Percentiles rank a stretch among this genome's conserved stretches.
These are phyloP conservation scores for Suillus alpinus DNA, from an alignment of 768 basidiomycete genomes.

Conservation along the genomic window DNA sequence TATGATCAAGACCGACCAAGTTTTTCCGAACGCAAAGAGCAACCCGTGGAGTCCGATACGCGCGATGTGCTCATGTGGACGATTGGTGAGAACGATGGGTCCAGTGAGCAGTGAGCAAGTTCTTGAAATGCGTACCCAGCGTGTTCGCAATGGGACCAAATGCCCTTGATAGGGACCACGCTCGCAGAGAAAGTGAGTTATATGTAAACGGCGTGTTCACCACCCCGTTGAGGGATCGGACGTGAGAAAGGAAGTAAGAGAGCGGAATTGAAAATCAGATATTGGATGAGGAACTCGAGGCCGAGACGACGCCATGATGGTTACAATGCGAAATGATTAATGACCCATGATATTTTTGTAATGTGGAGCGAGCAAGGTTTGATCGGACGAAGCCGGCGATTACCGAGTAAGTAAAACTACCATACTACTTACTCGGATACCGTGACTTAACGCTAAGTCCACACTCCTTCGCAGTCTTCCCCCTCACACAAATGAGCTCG, in stretches of 20 bases:
- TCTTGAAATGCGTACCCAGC: slow-evolving; percentile 48
- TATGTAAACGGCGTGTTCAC: slow-evolving; percentile 73
- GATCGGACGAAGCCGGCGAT: too few species aligned
- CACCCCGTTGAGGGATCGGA: slow-evolving; percentile 55
- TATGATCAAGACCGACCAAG: too few species aligned
- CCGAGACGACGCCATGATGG: slow-evolving; percentile 59
- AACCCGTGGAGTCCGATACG: too few species aligned
- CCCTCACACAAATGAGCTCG: too few species aligned
- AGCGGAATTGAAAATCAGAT: slow-evolving; percentile 62
- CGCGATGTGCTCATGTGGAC: too few species aligned
- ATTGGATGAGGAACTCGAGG: slow-evolving; percentile 65
- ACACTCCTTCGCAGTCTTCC: background rate
- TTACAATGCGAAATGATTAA: too few species aligned
- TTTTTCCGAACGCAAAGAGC: too few species aligned
- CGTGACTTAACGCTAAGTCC: background rate
- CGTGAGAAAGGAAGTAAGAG: slow-evolving; percentile 51
- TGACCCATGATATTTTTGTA: too few species aligned
- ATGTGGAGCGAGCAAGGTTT: background rate
- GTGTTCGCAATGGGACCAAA: slow-evolving; percentile 68
- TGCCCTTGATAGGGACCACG: slow-evolving; percentile 44
- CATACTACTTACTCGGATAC: too few species aligned
- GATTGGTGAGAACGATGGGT: too few species aligned
- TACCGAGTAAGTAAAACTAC: too few species aligned
- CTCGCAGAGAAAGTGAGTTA: slow-evolving; percentile 48
- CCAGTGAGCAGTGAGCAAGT: slow-evolving; percentile 61